A percentile compares a stretch with the other conserved stretches of the same genome.
Evolutionary conservation across 1,284 basidiomycete genomes (phyloP).

Genomic region (Flammula alnicola): DNA sequence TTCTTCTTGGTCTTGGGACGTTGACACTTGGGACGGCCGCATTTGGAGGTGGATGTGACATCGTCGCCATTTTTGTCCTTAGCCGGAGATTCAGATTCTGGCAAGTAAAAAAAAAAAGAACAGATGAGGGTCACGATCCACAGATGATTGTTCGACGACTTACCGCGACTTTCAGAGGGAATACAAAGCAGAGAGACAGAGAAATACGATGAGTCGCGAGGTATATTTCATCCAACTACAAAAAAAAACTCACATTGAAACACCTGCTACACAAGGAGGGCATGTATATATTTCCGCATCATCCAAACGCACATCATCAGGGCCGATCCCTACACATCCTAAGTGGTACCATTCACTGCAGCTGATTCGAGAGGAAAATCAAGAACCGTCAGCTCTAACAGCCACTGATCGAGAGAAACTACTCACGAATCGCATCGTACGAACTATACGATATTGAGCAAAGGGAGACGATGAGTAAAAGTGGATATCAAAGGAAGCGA

Average conservation of each 20-base stretch:
- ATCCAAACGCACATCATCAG: constrained; percentile 32
- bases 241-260: constrained; percentile 28
- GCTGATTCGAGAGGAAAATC: constrained; percentile 19
- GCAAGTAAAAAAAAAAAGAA: too few species aligned
- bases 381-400: too few species aligned
- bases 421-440: constrained; percentile 41
- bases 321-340: constrained; percentile 41
- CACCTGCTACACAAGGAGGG: constrained; percentile 35
- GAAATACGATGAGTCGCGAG: neutral
- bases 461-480: too few species aligned
- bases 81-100: constrained; percentile 13
- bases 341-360: constrained; percentile 43
- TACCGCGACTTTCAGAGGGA: neutral
- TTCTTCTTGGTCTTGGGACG: constrained; percentile 5
- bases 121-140: too few species aligned
- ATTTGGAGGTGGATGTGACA: constrained; percentile 5
- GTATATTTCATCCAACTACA: neutral
- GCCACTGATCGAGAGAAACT: neutral
- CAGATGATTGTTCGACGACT: too few species aligned
- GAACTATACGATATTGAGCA: too few species aligned
- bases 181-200: constrained; percentile 4
- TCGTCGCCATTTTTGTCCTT: constrained; percentile 9
- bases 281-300: constrained; percentile 34
- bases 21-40: constrained; percentile 21
- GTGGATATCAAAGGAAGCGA: too few species aligned